phyloP scores from a whole-genome alignment of 306 rosid genomes.

The Cucumis hystrix region DNA sequence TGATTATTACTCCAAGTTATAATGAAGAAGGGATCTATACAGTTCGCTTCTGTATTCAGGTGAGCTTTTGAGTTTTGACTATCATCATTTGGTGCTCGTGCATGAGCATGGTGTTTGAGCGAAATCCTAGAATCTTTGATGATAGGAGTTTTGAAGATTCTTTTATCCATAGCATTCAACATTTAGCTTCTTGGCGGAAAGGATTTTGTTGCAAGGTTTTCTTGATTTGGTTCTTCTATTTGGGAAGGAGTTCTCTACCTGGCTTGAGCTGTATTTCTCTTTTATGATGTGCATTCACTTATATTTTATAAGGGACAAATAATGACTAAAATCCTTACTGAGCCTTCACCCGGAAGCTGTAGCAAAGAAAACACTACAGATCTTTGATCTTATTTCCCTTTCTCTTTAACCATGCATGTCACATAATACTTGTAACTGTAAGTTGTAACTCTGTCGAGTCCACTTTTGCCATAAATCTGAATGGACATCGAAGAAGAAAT shows the following conservation, averaged over 20 bases:
- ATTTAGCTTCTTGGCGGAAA: too few relatives aligned
- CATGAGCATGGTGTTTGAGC: neutral
- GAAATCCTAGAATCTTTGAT: too few relatives aligned
- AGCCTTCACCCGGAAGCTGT: neutral
- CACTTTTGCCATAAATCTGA: neutral
- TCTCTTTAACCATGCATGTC: neutral
- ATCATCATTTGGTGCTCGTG: neutral
- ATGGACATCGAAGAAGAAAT: neutral
- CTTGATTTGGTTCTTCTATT: too few relatives aligned
- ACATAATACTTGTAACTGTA: neutral
- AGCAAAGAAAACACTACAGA: neutral
- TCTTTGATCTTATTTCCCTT: too few relatives aligned
- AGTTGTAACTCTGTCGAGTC: neutral
- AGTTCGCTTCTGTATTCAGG: slow-evolving; percentile 98
- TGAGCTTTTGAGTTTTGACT: slow-evolving; percentile 8
- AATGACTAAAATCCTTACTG: neutral
- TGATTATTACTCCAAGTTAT: slow-evolving; percentile 82
- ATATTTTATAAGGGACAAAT: neutral
- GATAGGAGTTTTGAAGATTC: too few relatives aligned
- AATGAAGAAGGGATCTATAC: slow-evolving; percentile 98
- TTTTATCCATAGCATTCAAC: too few relatives aligned
- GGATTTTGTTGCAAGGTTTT: too few relatives aligned
- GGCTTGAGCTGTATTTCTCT: too few relatives aligned
- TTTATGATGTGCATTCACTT: neutral
- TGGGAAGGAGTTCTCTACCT: too few relatives aligned